Base-by-base conservation (phyloP, 495 filamentous ascomycete species). In the Penicillium cataractarum region DNA sequence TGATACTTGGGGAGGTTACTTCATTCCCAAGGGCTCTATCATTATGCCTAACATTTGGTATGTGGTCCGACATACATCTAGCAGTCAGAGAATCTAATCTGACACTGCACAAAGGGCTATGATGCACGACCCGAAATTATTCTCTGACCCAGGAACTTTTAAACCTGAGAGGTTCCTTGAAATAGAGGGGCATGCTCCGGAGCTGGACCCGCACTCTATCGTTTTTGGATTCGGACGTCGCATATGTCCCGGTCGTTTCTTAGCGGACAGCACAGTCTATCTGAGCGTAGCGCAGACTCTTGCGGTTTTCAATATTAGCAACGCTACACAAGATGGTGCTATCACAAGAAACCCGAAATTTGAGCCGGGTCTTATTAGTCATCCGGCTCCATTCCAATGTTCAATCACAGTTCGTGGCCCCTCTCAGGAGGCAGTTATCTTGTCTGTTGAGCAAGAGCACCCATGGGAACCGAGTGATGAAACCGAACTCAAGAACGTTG, bases 151-250 rank as follows among this genome's bases (percentile, higher is more conserved):
- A 0, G 61, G 60, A 48, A 27, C 22, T 1, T 80, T 78, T 63
- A 73, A 65, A 8, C 78, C 81, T 0, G 78, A 80, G 15, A 74
- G 80, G 4, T 80, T 71, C 63, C 62, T 81, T 1, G 49, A 29
- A n/a, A 19, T 12, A 2, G 57, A 64, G 6, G 55, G 54, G 29
- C 59, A 54, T 1, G 57, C 31, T 2, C 67, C 75, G 0, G 76
- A 78, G 22, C 52, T 52, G 0, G 73, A 75, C 40, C 77, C 76
- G 3, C 62, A 62, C 1, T 42, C 13, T 6, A 78, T 79, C 31
- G 74, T 71, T 0, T 89, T 87, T 64, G 86, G 87, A 2, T 84
- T 82, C 6, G 87, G 87, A 0, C 77, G 86, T 4, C 76, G 87
- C 1, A 76, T 85, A 24, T 90, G 87, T 63, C 80, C 83, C 1